A percentile compares a stretch with the other conserved stretches of the same genome.
Conservation (phyloP, 305 asterid genomes). For the Galium porrigens region DNA sequence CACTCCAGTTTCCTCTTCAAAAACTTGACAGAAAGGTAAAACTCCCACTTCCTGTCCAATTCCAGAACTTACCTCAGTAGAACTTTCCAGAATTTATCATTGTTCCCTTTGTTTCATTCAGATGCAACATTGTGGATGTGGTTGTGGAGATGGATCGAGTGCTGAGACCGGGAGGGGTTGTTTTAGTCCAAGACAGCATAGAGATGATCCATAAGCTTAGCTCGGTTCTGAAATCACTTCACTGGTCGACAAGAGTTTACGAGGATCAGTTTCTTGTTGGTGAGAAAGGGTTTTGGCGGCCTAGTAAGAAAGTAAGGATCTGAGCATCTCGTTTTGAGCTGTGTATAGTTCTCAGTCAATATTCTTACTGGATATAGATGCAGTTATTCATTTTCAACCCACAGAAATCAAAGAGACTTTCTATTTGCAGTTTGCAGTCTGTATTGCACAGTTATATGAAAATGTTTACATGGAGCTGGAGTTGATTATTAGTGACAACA, state of each 20-base stretch:
- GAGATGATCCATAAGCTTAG: constrained; percentile 37
- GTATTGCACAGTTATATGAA: neutral
- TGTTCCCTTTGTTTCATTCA: constrained; percentile 19
- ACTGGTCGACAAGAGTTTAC: constrained; percentile 53
- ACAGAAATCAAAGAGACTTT: neutral
- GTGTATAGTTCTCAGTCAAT: neutral
- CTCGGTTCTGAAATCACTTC: constrained; percentile 51
- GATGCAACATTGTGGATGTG: constrained; percentile 59
- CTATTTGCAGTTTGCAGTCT: neutral
- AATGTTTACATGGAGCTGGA: neutral
- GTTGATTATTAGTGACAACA: neutral
- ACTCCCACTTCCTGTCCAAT: neutral
- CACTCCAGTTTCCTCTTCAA: constrained; percentile 64
- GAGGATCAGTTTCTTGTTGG: constrained; percentile 71
- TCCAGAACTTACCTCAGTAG: neutral
- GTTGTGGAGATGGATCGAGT: constrained; percentile 76
- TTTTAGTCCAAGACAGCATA: constrained; percentile 57
- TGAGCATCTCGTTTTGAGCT: constrained; percentile 8
- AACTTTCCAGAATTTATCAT: neutral
- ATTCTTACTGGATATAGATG: neutral
- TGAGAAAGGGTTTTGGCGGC: constrained; percentile 74
- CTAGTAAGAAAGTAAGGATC: constrained; percentile 23
- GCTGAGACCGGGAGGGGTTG: constrained; percentile 69
- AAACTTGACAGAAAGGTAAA: constrained; percentile 57
- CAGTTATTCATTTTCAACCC: neutral